Evolutionary conservation across 2,329 filamentous ascomycete genomes (phyloP), one percentile per base, ranked within the genome.

Genomic region (Botrytis paeoniae): DNA sequence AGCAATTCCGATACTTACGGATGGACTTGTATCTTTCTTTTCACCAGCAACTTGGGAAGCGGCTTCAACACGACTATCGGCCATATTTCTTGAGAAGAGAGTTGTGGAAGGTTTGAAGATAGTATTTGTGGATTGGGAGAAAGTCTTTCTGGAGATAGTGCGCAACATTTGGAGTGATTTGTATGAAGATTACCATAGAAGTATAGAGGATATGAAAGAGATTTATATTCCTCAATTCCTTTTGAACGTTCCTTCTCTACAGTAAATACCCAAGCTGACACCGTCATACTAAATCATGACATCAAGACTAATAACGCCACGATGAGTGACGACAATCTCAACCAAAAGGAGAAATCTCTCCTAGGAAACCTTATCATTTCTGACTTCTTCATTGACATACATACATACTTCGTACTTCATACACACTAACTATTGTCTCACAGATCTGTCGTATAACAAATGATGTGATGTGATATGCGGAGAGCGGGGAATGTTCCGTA

Each of bases 71-170:
- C 45, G 64, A 18, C 37, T 54, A 29, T 66, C 64, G 16, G 64
- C 64, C 64, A 66, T 66, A 14, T 29, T 66, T 54, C 64, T 66
- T 8, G 45, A 66, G 25, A 66, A 54, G 14, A 39, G 7, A 10
- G 32, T 39, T 22, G 32, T 39, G 20, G 64, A 39, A 39, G 64
- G 22, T 39, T 54, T 66, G 35, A 66, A 39, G 25, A 66, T 54
- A 20, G 25, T 39, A 14, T 25, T 37, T 10, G 64, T 29, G 16
- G 32, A 54, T 54, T 54, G 45, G 32, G 45, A 39, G 45, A 39
- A 39, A 29, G 64, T 66, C 25, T 66, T 54, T 66, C 64, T 54
- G 39, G 64, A 66, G 35, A 66, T 54, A 29, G 8, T 66, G 64
- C 45, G 45, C 45, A 66, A 66, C 64, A 66, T 66, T 64, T 39